phyloP scores from a whole-genome alignment of 2,329 filamentous ascomycete species.

The Diaporthe citrichinensis region DNA sequence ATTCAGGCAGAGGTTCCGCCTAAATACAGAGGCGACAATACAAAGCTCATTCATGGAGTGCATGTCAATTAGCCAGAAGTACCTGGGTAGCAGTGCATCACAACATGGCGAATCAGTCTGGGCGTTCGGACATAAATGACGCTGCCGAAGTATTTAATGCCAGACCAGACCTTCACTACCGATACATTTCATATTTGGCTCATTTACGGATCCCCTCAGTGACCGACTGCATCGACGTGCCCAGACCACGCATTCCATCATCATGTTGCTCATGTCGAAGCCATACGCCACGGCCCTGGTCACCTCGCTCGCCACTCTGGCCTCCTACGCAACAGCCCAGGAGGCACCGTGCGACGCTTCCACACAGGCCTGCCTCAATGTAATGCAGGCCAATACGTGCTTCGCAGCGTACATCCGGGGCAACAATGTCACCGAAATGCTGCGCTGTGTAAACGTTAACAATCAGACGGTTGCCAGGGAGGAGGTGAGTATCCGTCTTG shows the following conservation, averaged over 20 bases:
- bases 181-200: neutral
- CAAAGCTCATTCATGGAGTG: neutral
- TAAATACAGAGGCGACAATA: neutral
- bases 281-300: neutral
- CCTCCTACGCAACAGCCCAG: neutral
- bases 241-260: neutral
- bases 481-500: neutral
- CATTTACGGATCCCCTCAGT: neutral
- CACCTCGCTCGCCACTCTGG: neutral
- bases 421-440: neutral
- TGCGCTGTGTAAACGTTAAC: neutral
- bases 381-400: conserved; percentile 5
- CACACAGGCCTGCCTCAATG: neutral
- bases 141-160: neutral
- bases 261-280: neutral
- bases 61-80: neutral
- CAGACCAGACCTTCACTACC: neutral
- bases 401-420: neutral
- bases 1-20: neutral
- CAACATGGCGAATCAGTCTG: neutral
- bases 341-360: neutral
- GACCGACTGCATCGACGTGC: too few relatives aligned
- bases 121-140: neutral
- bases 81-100: neutral
- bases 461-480: neutral